These are phyloP conservation scores for Huntiella moniliformis DNA, from an alignment of 2,329 filamentous ascomycete species.

Conservation along the genomic window DNA sequence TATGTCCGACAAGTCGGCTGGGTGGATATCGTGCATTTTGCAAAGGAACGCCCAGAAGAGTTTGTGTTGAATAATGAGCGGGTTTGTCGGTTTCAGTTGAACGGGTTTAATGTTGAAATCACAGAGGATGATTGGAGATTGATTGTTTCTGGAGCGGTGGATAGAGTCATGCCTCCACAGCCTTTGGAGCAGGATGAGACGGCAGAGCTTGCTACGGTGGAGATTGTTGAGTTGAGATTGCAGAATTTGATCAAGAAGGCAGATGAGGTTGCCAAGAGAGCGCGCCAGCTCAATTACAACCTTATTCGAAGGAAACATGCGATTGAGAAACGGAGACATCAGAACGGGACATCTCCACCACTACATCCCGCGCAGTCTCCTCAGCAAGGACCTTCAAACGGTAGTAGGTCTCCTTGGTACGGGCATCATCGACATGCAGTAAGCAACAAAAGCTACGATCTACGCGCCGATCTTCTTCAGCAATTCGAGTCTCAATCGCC, in stretches of 20 bases:
- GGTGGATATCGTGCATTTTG: conserved; percentile 73
- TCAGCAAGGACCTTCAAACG: conserved; percentile 1
- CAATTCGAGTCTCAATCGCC: conserved; percentile 23
- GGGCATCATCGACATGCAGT: conserved; percentile 8
- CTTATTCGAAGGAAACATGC: conserved; percentile 55
- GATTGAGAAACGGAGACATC: conserved; percentile 42
- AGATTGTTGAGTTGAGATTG: conserved; percentile 65
- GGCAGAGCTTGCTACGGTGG: conserved; percentile 65
- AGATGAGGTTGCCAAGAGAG: conserved; percentile 44
- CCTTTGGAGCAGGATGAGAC: conserved; percentile 73
- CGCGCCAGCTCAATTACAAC: conserved; percentile 64
- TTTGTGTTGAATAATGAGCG: conserved; percentile 53
- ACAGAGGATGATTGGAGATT: conserved; percentile 74
- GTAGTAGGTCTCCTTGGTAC: conserved; percentile 9
- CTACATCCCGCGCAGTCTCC: conserved; percentile 3
- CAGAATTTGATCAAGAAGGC: conserved; percentile 61
- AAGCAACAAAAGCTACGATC: conserved; percentile 20
- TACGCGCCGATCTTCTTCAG: conserved; percentile 36
- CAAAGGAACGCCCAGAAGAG: conserved; percentile 59
- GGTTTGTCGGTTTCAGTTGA: conserved; percentile 65
- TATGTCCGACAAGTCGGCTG: conserved; percentile 45
- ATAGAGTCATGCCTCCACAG: conserved; percentile 59
- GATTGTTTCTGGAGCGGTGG: conserved; percentile 64
- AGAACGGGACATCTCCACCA: conserved; percentile 9
- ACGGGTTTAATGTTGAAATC: conserved; percentile 67